phyloP scores from a whole-genome alignment of 352 stramenopile species.

The Peronospora destructor region DNA sequence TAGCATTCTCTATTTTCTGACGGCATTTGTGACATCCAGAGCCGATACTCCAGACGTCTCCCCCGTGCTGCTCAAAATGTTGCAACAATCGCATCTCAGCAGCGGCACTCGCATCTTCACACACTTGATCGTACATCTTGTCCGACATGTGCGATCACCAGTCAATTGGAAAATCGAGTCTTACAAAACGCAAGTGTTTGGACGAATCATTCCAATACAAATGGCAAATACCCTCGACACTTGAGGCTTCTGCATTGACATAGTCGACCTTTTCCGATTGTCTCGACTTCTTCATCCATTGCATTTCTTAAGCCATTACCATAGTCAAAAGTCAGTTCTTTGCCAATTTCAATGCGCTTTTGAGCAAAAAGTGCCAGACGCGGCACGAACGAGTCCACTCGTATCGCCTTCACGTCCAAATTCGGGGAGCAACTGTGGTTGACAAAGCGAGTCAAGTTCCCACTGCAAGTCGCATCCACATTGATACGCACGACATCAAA shows the following conservation, averaged over 20 bases:
- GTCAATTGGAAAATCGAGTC: conserved; percentile 7
- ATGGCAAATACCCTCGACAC: conserved; percentile 37
- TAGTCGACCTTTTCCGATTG: not conserved
- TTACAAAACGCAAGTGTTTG: conserved; percentile 12
- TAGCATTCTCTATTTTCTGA: conserved; percentile 36
- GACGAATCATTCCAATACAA: conserved; percentile 26
- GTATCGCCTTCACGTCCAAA: conserved; percentile 41
- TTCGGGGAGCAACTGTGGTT: conserved; percentile 65
- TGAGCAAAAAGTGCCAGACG: conserved; percentile 48
- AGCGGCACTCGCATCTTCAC: conserved; percentile 47
- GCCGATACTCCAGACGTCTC: conserved; percentile 68
- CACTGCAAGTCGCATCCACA: conserved; percentile 42
- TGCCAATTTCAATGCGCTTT: conserved; percentile 19
- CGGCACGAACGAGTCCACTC: conserved; percentile 52
- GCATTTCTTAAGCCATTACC: conserved; percentile 9
- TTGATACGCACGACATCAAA: conserved; percentile 46
- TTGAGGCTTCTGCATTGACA: conserved; percentile 26
- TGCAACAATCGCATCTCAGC: conserved; percentile 62
- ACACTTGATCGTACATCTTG: conserved; percentile 63
- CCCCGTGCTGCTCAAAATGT: conserved; percentile 67
- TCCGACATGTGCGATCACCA: conserved; percentile 12
- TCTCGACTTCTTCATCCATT: not conserved
- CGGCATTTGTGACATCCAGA: conserved; percentile 52
- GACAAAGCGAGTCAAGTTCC: conserved; percentile 59
- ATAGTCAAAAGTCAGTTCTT: conserved; percentile 69